phyloP scores from a whole-genome alignment of 495 filamentous ascomycete genomes.

The Poronia punctata region DNA sequence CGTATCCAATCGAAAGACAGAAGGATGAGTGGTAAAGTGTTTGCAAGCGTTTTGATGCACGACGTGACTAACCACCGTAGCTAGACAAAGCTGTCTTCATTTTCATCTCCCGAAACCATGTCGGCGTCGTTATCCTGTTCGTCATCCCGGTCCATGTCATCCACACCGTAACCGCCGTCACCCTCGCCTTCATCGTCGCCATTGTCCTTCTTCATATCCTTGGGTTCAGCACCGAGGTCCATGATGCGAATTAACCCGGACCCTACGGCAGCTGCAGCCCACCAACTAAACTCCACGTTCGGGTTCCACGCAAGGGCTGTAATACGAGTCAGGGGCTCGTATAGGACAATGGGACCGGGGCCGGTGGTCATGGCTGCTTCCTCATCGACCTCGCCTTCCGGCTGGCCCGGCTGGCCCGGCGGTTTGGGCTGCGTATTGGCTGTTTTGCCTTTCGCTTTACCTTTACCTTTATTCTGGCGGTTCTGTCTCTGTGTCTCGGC shows the following conservation, averaged over 20 bases:
- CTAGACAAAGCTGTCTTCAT: neutral
- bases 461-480: slow-evolving; percentile 50
- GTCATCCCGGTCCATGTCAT: slow-evolving; percentile 10
- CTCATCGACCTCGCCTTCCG: slow-evolving; percentile 14
- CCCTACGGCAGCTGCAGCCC: slow-evolving; percentile 46
- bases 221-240: slow-evolving; percentile 34
- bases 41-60: neutral
- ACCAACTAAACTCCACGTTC: slow-evolving; percentile 41
- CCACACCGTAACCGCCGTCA: neutral
- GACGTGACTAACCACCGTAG: neutral
- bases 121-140: slow-evolving; percentile 12
- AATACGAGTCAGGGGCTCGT: slow-evolving; percentile 40
- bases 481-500: slow-evolving; percentile 39
- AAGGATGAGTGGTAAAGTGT: too few relatives aligned
- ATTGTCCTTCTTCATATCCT: slow-evolving; percentile 4
- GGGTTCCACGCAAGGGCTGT: slow-evolving; percentile 42
- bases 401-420: slow-evolving; percentile 34
- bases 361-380: slow-evolving; percentile 24
- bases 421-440: slow-evolving; percentile 19
- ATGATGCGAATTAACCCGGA: slow-evolving; percentile 41
- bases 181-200: slow-evolving; percentile 3
- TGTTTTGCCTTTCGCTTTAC: slow-evolving; percentile 43
- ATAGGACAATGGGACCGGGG: slow-evolving; percentile 30
- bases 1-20: neutral
- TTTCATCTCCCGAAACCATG: slow-evolving; percentile 3